Base-by-base conservation (phyloP, 495 filamentous ascomycete species). In the Podospora tetraspora region DNA sequence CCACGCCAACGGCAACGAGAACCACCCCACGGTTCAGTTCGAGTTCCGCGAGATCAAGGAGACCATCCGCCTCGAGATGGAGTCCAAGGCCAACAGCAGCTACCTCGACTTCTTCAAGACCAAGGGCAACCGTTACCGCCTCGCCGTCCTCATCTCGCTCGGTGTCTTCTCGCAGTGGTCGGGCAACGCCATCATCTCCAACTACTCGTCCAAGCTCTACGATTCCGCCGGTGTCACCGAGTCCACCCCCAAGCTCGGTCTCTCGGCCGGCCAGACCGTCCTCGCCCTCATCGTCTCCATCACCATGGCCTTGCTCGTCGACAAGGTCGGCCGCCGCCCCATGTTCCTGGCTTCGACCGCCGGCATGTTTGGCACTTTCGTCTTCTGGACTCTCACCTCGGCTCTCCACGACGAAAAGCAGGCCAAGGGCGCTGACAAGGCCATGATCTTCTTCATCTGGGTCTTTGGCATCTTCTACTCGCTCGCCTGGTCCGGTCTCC, bases 161-260 rank as follows among this genome's bases (percentile, higher is more conserved):
- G 88, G 88, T 71, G 71, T 88, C 72, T 86, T 89, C 78, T 87
- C 86, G 10, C 90, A 92, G 80, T 91, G 86, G 82, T 87, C 85
- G 62, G 89, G 89, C 63, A 91, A 91, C 71, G 85, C 84, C 66
- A 83, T 89, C 56, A 85, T 90, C 72, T 86, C 84, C 61, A 90
- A 91, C 80, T 91, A 89, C 73, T 78, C 86, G 59, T 80, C 77
- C 57, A 78, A 79, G 61, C 83, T 91, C 71, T 86, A 90, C 68
- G 74, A 82, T 57, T 83, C 80, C 19, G 84, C 87, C 37, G 89
- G 89, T 57, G 78, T 89, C 66, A 82, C 68, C 5, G 80, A 85
- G 68, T 71, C 82, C 10, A 82, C 81, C 63, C 73, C 77, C 67
- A 82, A 84, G 73, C 82, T 84, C 75, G 78, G 80, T 67, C 79